Conservation (phyloP, 768 basidiomycete species). For the Mrakia frigida region DNA sequence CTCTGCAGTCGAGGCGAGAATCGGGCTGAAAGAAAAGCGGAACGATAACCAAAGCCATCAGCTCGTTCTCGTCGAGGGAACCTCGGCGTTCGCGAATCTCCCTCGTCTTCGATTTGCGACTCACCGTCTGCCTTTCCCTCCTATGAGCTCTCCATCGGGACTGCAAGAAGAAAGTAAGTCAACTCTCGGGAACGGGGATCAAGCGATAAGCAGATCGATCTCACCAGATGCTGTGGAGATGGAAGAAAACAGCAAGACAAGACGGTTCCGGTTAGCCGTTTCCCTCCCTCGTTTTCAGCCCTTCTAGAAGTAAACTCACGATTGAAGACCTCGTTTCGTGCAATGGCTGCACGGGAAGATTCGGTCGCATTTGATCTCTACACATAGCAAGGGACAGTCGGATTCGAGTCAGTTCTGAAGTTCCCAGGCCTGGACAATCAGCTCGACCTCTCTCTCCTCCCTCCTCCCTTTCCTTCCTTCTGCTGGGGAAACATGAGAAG, state of each 20-base stretch:
- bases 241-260: not conserved
- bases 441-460: not conserved
- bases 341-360: slow-evolving; percentile 15
- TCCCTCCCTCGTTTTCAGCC: no score
- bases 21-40: not conserved
- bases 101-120: not conserved
- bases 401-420: not conserved
- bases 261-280: not conserved
- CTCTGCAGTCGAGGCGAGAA: slow-evolving; percentile 20
- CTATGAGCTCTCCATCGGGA: slow-evolving; percentile 25
- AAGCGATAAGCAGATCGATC: no score
- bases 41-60: not conserved
- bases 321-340: slow-evolving; percentile 14
- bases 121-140: slow-evolving; percentile 23
- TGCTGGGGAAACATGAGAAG: no score
- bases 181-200: not conserved
- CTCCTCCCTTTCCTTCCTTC: not conserved
- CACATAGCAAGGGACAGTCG: not conserved
- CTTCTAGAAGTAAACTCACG: not conserved
- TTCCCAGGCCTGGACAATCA: not conserved
- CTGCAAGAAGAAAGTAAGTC: not conserved
- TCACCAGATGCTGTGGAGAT: not conserved
- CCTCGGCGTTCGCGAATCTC: no score
- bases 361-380: not conserved
- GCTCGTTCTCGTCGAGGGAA: not conserved